Evolutionary conservation across 78 protist genomes (phyloP).

Genomic region (Polysphondylium violaceum): DNA sequence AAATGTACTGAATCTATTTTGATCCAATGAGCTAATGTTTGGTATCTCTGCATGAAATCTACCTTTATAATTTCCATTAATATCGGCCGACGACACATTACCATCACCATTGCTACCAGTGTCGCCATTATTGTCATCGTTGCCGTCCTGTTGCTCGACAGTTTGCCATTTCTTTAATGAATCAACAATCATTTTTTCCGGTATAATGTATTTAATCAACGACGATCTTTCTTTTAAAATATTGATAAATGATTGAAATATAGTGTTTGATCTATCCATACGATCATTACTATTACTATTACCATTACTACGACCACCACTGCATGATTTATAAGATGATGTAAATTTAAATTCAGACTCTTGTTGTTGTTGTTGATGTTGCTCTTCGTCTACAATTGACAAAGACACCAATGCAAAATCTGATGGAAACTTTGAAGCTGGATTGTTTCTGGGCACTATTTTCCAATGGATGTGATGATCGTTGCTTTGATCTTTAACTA

Average conservation of each 20-base stretch:
- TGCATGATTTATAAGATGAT: neutral
- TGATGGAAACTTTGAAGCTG: conserved; percentile 59
- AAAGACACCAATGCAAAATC: conserved; percentile 56
- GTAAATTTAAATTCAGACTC: too few relatives aligned
- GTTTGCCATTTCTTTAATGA: conserved; percentile 53
- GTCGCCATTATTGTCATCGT: neutral
- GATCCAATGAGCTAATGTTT: neutral
- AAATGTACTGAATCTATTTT: neutral
- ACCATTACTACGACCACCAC: neutral
- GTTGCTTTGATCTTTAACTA: conserved; percentile 2
- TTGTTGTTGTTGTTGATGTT: neutral
- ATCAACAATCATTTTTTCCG: conserved; percentile 34
- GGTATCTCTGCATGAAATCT: conserved; percentile 28
- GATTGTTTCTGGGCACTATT: conserved; percentile 41
- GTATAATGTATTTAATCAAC: conserved; percentile 12
- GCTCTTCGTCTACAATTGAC: neutral
- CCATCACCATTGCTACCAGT: neutral
- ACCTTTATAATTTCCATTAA: conserved; percentile 9
- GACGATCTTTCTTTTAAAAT: neutral
- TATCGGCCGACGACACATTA: neutral
- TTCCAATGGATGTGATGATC: conserved; percentile 13
- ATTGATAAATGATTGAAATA: neutral
- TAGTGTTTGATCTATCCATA: neutral
- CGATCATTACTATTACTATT: too few relatives aligned
- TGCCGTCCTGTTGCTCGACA: neutral